These are phyloP conservation scores for Fusarium transvaalense DNA, from an alignment of 2,329 filamentous ascomycete genomes.

Conservation along the genomic window DNA sequence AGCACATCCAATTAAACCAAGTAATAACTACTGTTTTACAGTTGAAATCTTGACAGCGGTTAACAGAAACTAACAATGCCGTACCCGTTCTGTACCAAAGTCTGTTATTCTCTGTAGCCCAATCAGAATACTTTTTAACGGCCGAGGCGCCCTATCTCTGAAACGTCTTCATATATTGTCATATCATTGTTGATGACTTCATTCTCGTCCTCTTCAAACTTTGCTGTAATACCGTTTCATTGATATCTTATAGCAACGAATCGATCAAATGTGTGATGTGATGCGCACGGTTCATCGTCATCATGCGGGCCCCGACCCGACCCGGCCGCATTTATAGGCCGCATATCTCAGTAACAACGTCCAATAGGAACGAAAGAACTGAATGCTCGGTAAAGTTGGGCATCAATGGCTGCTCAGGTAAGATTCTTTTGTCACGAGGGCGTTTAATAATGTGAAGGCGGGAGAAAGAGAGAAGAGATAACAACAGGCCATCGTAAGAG, in stretches of 20 bases:
- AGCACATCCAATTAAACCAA: background rate
- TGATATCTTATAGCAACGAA: background rate
- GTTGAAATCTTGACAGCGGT: background rate
- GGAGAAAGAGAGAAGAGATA: conserved; percentile 32
- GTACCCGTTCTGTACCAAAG: too few species aligned
- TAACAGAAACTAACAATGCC: background rate
- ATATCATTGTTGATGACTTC: conserved; percentile 4
- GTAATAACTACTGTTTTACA: background rate
- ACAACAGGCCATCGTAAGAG: conserved; percentile 4
- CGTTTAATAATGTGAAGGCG: conserved; percentile 16
- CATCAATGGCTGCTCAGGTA: conserved; percentile 31
- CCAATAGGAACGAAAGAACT: conserved; percentile 16
- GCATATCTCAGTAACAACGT: conserved; percentile 9
- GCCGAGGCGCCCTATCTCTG: background rate
- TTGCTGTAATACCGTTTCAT: background rate
- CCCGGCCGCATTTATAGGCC: conserved; percentile 29
- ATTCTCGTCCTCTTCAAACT: background rate
- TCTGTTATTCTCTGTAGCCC: background rate
- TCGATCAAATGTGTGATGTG: background rate
- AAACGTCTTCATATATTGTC: background rate
- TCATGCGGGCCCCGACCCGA: conserved; percentile 35
- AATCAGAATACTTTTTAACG: background rate
- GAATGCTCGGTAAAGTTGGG: conserved; percentile 20
- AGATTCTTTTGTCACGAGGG: conserved; percentile 21
- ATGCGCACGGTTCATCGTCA: conserved; percentile 21